Evolutionary conservation across 129 eudicot genomes (phyloP).

Genomic region (Helichrysum umbraculigerum): DNA sequence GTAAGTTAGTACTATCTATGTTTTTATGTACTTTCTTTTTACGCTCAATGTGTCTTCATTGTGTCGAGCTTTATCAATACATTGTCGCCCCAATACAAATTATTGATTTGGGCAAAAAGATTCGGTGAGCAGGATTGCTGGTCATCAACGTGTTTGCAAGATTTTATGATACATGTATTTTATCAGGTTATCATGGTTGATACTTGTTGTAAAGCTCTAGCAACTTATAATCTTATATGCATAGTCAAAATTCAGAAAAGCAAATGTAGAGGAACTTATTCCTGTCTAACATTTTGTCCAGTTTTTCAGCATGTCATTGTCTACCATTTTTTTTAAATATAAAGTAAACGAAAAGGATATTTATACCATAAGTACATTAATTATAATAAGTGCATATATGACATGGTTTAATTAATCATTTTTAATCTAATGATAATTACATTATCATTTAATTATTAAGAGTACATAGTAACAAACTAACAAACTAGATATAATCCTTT

Average conservation of each 20-base stretch:
- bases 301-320: slow-evolving; percentile 13
- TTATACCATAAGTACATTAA: too few relatives aligned
- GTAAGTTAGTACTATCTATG: too few relatives aligned
- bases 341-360: neutral
- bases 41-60: too few relatives aligned
- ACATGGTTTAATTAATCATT: too few relatives aligned
- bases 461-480: too few relatives aligned
- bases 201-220: neutral
- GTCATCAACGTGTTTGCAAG: neutral
- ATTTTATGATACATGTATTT: neutral
- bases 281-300: neutral
- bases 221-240: neutral
- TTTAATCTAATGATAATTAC: neutral
- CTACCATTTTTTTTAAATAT: too few relatives aligned
- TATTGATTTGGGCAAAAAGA: too few relatives aligned
- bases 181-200: neutral
- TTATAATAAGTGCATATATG: too few relatives aligned
- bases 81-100: too few relatives aligned
- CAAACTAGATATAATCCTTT: neutral
- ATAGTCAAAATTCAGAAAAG: neutral
- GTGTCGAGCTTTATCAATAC: too few relatives aligned
- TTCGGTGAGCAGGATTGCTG: too few relatives aligned
- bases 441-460: neutral
- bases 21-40: too few relatives aligned
- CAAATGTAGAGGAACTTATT: neutral